Evolutionary conservation across 768 basidiomycete species (phyloP), one percentile per base, ranked within the genome.

Genomic region (Boletus speciosus): DNA sequence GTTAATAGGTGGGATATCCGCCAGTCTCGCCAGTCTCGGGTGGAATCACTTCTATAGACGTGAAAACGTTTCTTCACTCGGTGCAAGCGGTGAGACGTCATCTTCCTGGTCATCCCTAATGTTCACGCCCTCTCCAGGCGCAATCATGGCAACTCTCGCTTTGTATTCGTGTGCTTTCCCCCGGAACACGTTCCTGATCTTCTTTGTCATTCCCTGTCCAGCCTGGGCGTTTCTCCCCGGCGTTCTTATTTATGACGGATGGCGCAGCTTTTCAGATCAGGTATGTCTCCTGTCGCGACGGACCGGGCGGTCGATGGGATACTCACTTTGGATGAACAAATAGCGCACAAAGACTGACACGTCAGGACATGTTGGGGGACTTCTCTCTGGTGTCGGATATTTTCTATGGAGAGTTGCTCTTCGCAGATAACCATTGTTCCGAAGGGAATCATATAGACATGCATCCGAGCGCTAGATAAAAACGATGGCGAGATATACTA

Each of bases 121-220:
- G n/a, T 38, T 67, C 16, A 49, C 32, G n/a, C 32, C 42, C 10
- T 39, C 29, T 35, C 27, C 61, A 87, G 90, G 86, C 52, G 85
- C 90, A 12, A 81, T 90, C 45, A 88, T 84, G 67, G 81, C 86
- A 4, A 71, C 82, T 27, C 70, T 88, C n/a, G 81, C 88, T 5
- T 80, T 86, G 66, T 82, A 89, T 47, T 88, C 89, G 6, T 88
- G 84, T 66, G 71, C 81, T 1, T 82, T 81, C 14, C 91, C 92
- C 5, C 80, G 61, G 15, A 74, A 82, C 61, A 84, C 74, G 1
- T 88, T 93, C 66, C 71, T 78, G 8, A 68, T 93, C 40, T 93
- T 89, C 68, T 87, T 83, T 34, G 81, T 92, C 60, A 72, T 92
- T 25, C 91, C 90, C 25, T 74, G 88, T 53, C 90, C 91, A 0